These are phyloP conservation scores for Rachicladosporium sp. DNA, from an alignment of 2,329 filamentous ascomycete genomes.

Conservation along the genomic window DNA sequence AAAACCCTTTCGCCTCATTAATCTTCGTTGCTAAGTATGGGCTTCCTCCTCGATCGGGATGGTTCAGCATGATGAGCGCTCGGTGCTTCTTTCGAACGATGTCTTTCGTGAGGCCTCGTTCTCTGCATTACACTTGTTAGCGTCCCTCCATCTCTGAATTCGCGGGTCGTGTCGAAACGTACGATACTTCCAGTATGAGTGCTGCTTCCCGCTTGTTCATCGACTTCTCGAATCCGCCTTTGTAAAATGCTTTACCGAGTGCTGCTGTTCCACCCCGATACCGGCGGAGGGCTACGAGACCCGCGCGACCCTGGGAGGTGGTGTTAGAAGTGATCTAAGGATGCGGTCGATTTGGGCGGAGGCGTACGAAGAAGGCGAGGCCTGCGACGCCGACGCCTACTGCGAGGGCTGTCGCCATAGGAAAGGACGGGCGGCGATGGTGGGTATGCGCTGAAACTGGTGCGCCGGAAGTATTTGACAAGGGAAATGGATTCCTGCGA, in stretches of 20 bases:
- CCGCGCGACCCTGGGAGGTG: constrained; percentile 67
- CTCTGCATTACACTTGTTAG: constrained; percentile 40
- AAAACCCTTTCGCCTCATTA: constrained; percentile 93
- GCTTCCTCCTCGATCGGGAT: constrained; percentile 92
- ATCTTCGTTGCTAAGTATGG: constrained; percentile 95
- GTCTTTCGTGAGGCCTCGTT: constrained; percentile 78
- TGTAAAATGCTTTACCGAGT: constrained; percentile 87
- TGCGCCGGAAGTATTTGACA: no score
- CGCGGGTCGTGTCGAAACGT: constrained; percentile 22
- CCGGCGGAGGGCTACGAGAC: constrained; percentile 75
- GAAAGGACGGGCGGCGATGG: neutral
- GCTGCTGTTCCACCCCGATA: constrained; percentile 63
- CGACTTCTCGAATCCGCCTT: constrained; percentile 91
- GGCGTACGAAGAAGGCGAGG: constrained; percentile 51
- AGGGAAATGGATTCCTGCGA: no score
- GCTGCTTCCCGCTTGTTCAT: constrained; percentile 90
- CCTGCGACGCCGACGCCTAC: constrained; percentile 51
- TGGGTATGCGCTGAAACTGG: no score
- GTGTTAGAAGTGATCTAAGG: constrained; percentile 1
- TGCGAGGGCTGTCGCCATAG: constrained; percentile 48
- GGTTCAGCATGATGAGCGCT: constrained; percentile 91
- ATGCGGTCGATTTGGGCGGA: constrained; percentile 3
- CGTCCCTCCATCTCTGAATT: neutral
- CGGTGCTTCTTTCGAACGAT: constrained; percentile 93
- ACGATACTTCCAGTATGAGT: constrained; percentile 84